Conservation (phyloP, 352 stramenopile species). For the Vaucheria bursata region DNA sequence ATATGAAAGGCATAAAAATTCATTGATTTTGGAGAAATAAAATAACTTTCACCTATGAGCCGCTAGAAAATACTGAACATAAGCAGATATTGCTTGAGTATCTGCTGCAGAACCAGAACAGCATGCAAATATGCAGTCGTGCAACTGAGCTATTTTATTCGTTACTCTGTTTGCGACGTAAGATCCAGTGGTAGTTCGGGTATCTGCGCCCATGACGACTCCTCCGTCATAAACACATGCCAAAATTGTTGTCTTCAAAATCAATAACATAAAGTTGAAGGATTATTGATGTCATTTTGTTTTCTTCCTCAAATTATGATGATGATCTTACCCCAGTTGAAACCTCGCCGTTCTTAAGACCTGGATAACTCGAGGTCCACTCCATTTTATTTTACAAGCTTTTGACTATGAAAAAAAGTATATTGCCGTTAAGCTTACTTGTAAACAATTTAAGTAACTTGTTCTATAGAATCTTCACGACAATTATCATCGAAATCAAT, state of each 20-base stretch:
- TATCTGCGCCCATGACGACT: conserved; percentile 91
- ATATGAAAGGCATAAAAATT: too few species aligned
- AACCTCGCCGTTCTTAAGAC: conserved; percentile 21
- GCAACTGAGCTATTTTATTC: conserved; percentile 93
- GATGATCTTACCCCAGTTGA: conserved; percentile 26
- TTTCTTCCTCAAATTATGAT: not conserved
- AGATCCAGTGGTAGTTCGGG: conserved; percentile 71
- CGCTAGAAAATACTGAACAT: conserved; percentile 67
- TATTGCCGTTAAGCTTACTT: not conserved
- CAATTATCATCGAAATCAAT: too few species aligned
- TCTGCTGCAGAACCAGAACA: conserved; percentile 91
- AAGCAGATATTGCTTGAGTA: conserved; percentile 81
- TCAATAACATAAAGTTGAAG: not conserved
- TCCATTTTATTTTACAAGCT: conserved; percentile 2
- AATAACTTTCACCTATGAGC: conserved; percentile 60
- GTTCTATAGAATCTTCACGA: too few species aligned
- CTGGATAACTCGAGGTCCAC: conserved; percentile 23
- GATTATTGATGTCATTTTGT: not conserved
- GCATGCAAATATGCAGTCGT: conserved; percentile 95
- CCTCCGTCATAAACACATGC: conserved; percentile 87
- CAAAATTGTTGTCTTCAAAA: conserved; percentile 87
- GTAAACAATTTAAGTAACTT: too few species aligned
- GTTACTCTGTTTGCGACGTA: conserved; percentile 95
- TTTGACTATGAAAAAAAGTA: not conserved
- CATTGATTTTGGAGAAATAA: too few species aligned